A percentile compares a stretch with the other conserved stretches of the same genome.
Evolutionary conservation across 108 stramenopile species (phyloP).

Genomic region (Fistulifera pelliculosa): DNA sequence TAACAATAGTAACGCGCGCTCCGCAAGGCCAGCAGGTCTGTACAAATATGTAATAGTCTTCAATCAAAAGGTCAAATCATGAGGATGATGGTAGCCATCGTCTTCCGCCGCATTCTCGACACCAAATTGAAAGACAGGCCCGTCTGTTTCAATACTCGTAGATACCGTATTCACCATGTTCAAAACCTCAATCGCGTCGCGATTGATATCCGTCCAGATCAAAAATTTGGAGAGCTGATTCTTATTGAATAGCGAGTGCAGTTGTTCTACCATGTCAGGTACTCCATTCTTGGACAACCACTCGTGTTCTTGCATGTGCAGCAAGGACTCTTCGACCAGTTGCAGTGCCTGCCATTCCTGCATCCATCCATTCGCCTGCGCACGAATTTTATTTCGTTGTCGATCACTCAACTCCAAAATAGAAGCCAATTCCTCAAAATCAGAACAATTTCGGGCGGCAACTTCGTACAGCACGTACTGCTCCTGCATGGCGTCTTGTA

Average conservation of each 20-base stretch:
- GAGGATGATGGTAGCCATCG: too few species aligned
- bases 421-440: conserved; percentile 41
- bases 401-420: conserved; percentile 45
- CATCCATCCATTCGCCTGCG: conserved; percentile 29
- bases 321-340: conserved; percentile 45
- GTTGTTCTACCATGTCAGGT: conserved; percentile 52
- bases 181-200: conserved; percentile 75
- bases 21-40: too few species aligned
- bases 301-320: conserved; percentile 50
- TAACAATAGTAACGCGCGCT: too few species aligned
- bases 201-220: conserved; percentile 79
- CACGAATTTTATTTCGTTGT: conserved; percentile 36
- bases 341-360: conserved; percentile 60
- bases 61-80: too few species aligned
- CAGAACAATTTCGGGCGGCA: conserved; percentile 11
- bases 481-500: conserved; percentile 63
- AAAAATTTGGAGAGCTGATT: conserved; percentile 79
- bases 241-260: conserved; percentile 69
- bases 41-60: too few species aligned
- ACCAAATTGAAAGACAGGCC: conserved; percentile 71
- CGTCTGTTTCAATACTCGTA: conserved; percentile 15
- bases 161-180: conserved; percentile 61
- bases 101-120: conserved; percentile 24
- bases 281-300: conserved; percentile 78
- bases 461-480: conserved; percentile 39